Conservation (phyloP, 352 stramenopile species). For the Phytophthora idaei region DNA sequence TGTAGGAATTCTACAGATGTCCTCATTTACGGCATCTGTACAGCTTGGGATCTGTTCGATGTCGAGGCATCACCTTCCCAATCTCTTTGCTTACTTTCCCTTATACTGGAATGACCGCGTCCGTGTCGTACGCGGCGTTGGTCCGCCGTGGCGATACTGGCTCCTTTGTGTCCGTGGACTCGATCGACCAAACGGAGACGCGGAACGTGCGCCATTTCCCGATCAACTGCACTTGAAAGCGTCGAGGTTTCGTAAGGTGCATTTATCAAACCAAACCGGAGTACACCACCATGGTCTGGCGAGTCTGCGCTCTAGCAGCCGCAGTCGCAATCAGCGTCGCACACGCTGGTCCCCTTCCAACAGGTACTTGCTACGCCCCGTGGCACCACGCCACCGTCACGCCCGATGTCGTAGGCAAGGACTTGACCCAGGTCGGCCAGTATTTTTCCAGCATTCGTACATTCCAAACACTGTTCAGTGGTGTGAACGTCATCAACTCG, state of each 20-base stretch:
- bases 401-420: conserved; percentile 42
- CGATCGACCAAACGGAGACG: conserved; percentile 14
- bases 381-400: conserved; percentile 50
- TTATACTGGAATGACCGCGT: conserved; percentile 9
- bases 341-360: conserved; percentile 28
- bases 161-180: conserved; percentile 21
- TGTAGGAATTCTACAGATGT: background rate
- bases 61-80: conserved; percentile 2
- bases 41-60: conserved; percentile 32
- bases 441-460: conserved; percentile 71
- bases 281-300: conserved; percentile 29
- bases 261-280: conserved; percentile 11
- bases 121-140: conserved; percentile 13
- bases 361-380: conserved; percentile 38
- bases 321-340: conserved; percentile 15
- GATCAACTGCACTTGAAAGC: conserved; percentile 13
- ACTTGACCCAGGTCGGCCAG: conserved; percentile 46
- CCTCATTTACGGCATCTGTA: conserved; percentile 19
- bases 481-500: conserved; percentile 62
- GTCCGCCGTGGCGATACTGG: conserved; percentile 25
- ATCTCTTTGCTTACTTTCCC: conserved; percentile 22
- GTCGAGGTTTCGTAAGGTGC: conserved; percentile 2
- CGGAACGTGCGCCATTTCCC: conserved; percentile 26
- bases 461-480: conserved; percentile 69
- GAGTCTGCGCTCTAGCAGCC: conserved; percentile 19